These are phyloP conservation scores for Agaricus subrufescens DNA, from an alignment of 768 basidiomycete species.

Conservation along the genomic window DNA sequence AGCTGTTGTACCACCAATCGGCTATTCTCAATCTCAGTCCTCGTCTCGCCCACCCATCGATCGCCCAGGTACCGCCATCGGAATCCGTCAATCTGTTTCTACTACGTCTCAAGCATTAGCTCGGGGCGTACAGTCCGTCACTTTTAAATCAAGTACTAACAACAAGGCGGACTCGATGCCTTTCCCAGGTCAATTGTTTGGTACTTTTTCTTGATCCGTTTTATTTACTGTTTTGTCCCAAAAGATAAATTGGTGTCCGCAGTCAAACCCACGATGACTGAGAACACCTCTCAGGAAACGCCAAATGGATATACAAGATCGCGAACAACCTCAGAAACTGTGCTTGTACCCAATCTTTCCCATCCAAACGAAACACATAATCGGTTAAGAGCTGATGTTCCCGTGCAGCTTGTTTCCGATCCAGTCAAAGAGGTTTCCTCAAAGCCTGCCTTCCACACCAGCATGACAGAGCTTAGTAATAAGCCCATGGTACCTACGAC, in stretches of 20 bases:
- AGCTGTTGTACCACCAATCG: neutral
- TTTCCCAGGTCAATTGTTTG: neutral
- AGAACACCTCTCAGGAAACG: neutral
- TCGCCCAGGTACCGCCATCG: neutral
- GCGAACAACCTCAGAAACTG: neutral
- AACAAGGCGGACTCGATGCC: neutral
- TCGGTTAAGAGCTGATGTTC: neutral
- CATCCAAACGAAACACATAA: neutral
- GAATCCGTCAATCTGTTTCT: neutral
- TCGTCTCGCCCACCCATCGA: neutral
- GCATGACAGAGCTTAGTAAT: neutral
- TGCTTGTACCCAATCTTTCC: neutral
- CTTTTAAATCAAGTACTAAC: neutral
- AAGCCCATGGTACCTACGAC: neutral
- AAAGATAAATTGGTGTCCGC: neutral
- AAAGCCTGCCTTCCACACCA: neutral
- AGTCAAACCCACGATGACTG: neutral
- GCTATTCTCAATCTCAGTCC: conserved; percentile 1
- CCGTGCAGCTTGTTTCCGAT: neutral
- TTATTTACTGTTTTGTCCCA: neutral
- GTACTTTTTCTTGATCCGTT: neutral
- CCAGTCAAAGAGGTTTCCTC: neutral
- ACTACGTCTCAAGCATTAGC: neutral
- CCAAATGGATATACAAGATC: neutral
- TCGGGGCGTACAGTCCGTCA: neutral